Evolutionary conservation across 495 filamentous ascomycete species (phyloP), one percentile per base, ranked within the genome.

Genomic region (Podospora appendiculata): DNA sequence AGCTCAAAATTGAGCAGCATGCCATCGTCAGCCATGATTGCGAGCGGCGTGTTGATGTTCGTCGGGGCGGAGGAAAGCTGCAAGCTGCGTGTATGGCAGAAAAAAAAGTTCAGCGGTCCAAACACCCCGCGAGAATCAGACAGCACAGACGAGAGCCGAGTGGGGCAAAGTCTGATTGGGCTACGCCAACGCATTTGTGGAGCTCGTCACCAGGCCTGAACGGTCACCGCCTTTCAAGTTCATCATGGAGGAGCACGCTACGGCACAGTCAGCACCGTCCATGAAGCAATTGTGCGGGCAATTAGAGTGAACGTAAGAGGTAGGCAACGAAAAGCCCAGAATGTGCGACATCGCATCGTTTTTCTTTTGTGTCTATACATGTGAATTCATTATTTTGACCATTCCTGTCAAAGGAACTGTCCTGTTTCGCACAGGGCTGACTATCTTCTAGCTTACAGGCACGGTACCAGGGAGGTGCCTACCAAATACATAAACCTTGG

Each of bases 1-100:
- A 93, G 72, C 50, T 86, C 79, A 63, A 96, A 96, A 65, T 98
- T 97, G 66, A 96, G 76, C 45, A 96, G 79, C 81, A 98, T 86
- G 47, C 89, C 90, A 84, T 95, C 88, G 73, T 96, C 90, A 17
- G 89, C 89, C 91, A 96, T 96, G 46, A 54, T 61, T 41, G 33
- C 11, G 48, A 38, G 36, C n/a, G 40, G n/a, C 53, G 35, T 17
- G 32, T 6, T 38, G 17, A 16, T 14, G 40, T n/a, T 34, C 16
- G 18, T 53, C 4, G 33, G 40, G 35, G 40, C 16, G 16, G n/a
- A 14, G 16, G n/a, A 25, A 25, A 25, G 35, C 43, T 41, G 16
- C 25, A 42, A 38, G 11, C 7, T 36, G 17, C 40, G 35, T 38
- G 32, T 25, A 14, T 47, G 56, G 58, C 55, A 58, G 57, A 55